Evolutionary conservation across 768 basidiomycete genomes (phyloP).

Genomic region (Boletus fagicola): DNA sequence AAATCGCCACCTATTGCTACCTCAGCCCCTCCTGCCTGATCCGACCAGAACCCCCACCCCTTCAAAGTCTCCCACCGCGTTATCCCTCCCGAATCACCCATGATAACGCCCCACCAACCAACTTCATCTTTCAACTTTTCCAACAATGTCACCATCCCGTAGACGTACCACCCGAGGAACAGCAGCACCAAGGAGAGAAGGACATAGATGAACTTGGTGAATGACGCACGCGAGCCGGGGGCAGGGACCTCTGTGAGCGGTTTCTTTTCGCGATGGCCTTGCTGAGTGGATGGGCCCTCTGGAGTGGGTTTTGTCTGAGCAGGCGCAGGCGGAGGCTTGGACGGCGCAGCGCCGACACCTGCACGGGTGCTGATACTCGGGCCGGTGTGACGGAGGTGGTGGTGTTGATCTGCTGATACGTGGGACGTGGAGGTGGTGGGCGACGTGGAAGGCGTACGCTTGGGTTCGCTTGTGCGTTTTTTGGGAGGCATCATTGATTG

Average conservation of each 20-base stretch:
- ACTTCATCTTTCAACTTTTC: constrained; percentile 50
- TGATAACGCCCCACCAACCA: constrained; percentile 50
- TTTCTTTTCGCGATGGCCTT: not conserved
- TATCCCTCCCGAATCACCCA: constrained; percentile 3
- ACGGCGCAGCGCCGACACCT: not conserved
- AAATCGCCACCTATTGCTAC: constrained; percentile 32
- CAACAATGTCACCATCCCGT: constrained; percentile 42
- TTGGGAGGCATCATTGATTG: constrained; percentile 15
- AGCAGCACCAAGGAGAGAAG: constrained; percentile 42
- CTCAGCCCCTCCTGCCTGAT: not conserved
- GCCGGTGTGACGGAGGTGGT: constrained; percentile 20
- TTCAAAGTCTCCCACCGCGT: not conserved
- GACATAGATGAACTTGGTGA: constrained; percentile 47
- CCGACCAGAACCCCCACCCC: constrained; percentile 6
- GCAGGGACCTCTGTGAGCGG: not conserved
- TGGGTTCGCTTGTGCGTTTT: constrained; percentile 17
- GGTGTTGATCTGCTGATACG: constrained; percentile 8
- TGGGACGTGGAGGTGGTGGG: constrained; percentile 11
- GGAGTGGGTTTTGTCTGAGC: not conserved
- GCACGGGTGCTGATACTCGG: constrained; percentile 14
- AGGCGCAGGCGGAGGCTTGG: not conserved
- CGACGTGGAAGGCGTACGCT: constrained; percentile 3
- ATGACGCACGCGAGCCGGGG: not conserved
- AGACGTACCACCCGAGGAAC: constrained; percentile 51
- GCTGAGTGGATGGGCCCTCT: not conserved